Percentiles rank a stretch among this genome's conserved stretches.
Evolutionary conservation across 768 basidiomycete species (phyloP).

Genomic region (Punctularia strigosozonata): DNA sequence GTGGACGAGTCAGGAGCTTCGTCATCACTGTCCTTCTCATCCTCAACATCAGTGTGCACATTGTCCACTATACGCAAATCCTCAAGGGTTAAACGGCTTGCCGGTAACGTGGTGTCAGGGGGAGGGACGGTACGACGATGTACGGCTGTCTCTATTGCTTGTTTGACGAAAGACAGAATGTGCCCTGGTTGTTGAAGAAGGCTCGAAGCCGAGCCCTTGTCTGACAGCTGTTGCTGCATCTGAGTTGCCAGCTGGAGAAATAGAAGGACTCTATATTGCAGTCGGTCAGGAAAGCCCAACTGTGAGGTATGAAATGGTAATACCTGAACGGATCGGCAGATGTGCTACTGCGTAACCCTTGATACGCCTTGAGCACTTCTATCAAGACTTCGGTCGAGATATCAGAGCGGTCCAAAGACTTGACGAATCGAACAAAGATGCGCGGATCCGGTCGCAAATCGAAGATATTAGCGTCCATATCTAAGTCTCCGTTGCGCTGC

Average conservation of each 20-base stretch:
- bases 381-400: slow-evolving; percentile 68
- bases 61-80: slow-evolving; percentile 27
- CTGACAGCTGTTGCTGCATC: slow-evolving; percentile 62
- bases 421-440: slow-evolving; percentile 56
- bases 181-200: slow-evolving; percentile 58
- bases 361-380: slow-evolving; percentile 59
- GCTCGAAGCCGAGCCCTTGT: slow-evolving; percentile 38
- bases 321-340: slow-evolving; percentile 44
- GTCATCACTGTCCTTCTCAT: slow-evolving; percentile 31
- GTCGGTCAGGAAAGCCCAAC: not conserved
- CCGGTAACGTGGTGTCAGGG: slow-evolving; percentile 5
- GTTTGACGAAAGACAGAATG: slow-evolving; percentile 72
- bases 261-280: slow-evolving; percentile 42
- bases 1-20: slow-evolving; percentile 37
- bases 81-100: slow-evolving; percentile 17
- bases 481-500: slow-evolving; percentile 29
- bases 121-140: slow-evolving; percentile 3
- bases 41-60: slow-evolving; percentile 20
- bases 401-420: slow-evolving; percentile 53
- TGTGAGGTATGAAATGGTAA: not conserved
- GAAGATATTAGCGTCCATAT: slow-evolving; percentile 44
- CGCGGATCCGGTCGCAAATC: slow-evolving; percentile 66
- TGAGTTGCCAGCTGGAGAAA: slow-evolving; percentile 74
- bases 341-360: slow-evolving; percentile 21
- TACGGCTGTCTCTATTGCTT: slow-evolving; percentile 46